Conservation (phyloP, 768 basidiomycete species). For the Dioszegia hungarica region DNA sequence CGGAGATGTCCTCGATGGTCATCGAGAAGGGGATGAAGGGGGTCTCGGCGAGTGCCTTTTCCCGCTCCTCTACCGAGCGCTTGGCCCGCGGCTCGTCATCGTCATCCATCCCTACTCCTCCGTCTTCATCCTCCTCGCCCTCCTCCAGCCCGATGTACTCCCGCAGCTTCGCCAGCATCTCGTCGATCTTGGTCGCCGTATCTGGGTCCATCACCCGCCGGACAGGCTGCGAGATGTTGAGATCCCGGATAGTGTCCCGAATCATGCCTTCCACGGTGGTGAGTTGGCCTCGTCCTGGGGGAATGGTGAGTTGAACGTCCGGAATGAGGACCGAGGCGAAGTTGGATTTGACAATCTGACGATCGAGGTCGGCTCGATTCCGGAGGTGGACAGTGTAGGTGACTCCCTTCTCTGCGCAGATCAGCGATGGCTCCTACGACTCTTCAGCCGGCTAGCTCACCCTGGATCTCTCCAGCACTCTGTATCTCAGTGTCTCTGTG, state of each 20-base stretch:
- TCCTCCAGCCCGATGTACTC: slow-evolving; percentile 34
- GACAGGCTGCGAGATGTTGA: slow-evolving; percentile 74
- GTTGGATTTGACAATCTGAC: slow-evolving; percentile 86
- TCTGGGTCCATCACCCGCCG: slow-evolving; percentile 68
- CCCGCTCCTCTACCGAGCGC: slow-evolving; percentile 25
- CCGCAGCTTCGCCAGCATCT: slow-evolving; percentile 58
- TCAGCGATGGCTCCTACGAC: background rate
- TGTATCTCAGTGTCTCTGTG: slow-evolving; percentile 88
- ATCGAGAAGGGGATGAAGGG: slow-evolving; percentile 73
- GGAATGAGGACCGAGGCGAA: slow-evolving; percentile 76
- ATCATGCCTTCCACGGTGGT: slow-evolving; percentile 96
- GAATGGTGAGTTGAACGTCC: slow-evolving; percentile 86
- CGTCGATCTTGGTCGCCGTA: slow-evolving; percentile 68
- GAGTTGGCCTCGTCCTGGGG: slow-evolving; percentile 77
- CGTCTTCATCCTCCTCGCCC: slow-evolving; percentile 51
- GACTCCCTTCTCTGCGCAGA: slow-evolving; percentile 66
- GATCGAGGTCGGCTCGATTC: slow-evolving; percentile 70
- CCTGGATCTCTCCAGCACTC: slow-evolving; percentile 76
- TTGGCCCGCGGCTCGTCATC: slow-evolving; percentile 57
- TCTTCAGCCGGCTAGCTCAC: slow-evolving; percentile 52
- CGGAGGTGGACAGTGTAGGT: slow-evolving; percentile 75
- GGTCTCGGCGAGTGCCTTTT: slow-evolving; percentile 47
- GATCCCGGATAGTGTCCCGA: slow-evolving; percentile 72
- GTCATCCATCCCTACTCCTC: slow-evolving; percentile 57
- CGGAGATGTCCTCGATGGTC: slow-evolving; percentile 83